Evolutionary conservation across 176 grass and related monocot species (phyloP), one percentile per base, ranked within the genome.

Genomic region (Oryza meridionalis): DNA sequence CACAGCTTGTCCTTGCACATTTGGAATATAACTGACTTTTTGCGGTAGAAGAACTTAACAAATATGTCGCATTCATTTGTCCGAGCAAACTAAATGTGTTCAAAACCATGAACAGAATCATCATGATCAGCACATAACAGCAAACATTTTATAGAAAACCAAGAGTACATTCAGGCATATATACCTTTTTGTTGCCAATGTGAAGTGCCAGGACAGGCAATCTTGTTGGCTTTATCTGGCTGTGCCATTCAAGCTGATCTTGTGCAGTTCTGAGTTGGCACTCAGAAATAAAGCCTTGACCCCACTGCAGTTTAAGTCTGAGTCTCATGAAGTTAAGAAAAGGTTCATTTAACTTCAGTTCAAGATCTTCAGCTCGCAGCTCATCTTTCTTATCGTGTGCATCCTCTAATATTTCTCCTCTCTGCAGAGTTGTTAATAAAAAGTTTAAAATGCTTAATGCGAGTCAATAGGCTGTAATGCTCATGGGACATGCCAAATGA

Each of bases 241-340:
- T 14, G 10, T n/a, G 31, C 5, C 40, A 11, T 5, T 21, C 31
- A 47, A 35, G 63, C 8, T n/a, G 25, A 50, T 32, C 16, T 11
- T 33, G 43, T n/a, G 43, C 64, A 32, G 43, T 22, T 80, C 22
- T n/a, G 26, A 80, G 64, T 45, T 68, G 62, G 11, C 11, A 47
- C 12, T 80, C 51, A 19, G 11, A 33, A 26, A 2, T 67, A 32
- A 31, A 15, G 43, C 43, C 32, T 47, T 50, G 43, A 35, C 13
- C 67, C 64, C 15, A 33, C 10, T 47, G 21, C 25, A 25, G 47
- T 14, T 16, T 24, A 42, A 79, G 43, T 42, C 44, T 50, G 43
- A 80, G 77, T 10, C 43, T 68, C 21, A 49, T 80, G 64, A 2
- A 80, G 19, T 45, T 80, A 5, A 80, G 42, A n/a, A 80, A 68